A percentile compares a stretch with the other conserved stretches of the same genome.
Conservation (phyloP, 2,329 filamentous ascomycete genomes). For the Penicillium occitanis region DNA sequence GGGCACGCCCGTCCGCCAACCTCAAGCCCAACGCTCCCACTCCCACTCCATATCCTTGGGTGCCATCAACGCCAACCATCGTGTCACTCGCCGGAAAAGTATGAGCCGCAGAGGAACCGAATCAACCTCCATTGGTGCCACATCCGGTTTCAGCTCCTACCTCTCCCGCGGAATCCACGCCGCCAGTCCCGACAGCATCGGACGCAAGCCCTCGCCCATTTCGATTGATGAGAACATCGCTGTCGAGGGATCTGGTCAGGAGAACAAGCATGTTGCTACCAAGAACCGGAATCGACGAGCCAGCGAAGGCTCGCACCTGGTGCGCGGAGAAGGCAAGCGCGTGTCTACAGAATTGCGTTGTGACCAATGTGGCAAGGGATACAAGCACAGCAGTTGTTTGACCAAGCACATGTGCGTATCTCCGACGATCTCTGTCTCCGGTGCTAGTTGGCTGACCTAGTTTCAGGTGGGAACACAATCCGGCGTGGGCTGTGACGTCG, state of each 20-base stretch:
- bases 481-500: conserved; percentile 94
- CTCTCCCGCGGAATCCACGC: conserved; percentile 43
- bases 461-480: conserved; percentile 95
- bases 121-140: conserved; percentile 57
- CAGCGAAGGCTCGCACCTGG: conserved; percentile 81
- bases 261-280: conserved; percentile 48
- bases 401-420: conserved; percentile 98
- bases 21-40: conserved; percentile 66
- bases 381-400: conserved; percentile 99
- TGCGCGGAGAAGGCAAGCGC: conserved; percentile 77
- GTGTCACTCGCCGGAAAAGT: conserved; percentile 90
- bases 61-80: conserved; percentile 76
- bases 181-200: conserved; percentile 30
- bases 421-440: conserved; percentile 44
- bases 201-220: conserved; percentile 42
- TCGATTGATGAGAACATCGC: conserved; percentile 33
- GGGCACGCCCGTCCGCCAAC: conserved; percentile 59
- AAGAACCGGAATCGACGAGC: conserved; percentile 62
- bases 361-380: conserved; percentile 98
- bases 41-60: conserved; percentile 77
- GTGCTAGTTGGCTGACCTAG: conserved; percentile 26
- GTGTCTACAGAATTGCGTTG: conserved; percentile 85
- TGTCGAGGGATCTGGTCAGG: conserved; percentile 51
- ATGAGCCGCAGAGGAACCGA: conserved; percentile 66
- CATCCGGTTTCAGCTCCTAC: conserved; percentile 41